phyloP scores from a whole-genome alignment of 768 basidiomycete genomes.

The Boletus fagicola region DNA sequence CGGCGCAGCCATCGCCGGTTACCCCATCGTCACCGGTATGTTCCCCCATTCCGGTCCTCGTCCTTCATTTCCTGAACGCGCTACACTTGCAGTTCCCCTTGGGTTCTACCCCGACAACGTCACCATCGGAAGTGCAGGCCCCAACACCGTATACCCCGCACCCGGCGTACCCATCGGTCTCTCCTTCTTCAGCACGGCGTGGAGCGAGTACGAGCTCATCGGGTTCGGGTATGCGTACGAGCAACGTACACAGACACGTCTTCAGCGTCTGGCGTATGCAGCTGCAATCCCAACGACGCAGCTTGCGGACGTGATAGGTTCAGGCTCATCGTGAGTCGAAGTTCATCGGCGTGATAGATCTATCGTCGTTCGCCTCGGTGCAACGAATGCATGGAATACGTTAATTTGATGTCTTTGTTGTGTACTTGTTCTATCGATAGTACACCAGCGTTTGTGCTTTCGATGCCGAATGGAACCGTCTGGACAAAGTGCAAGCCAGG shows the following conservation, averaged over 20 bases:
- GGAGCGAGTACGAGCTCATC: conserved; percentile 42
- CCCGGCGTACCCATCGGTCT: conserved; percentile 44
- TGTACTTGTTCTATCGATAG: background rate
- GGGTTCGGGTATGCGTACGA: conserved; percentile 46
- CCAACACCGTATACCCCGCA: conserved; percentile 30
- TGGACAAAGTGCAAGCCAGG: background rate
- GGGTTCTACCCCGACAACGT: conserved; percentile 39
- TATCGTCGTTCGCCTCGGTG: background rate
- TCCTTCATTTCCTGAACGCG: background rate
- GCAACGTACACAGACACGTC: conserved; percentile 54
- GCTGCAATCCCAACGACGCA: conserved; percentile 59
- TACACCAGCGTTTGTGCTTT: background rate
- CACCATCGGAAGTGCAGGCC: conserved; percentile 35
- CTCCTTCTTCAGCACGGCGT: conserved; percentile 44
- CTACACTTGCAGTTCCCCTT: conserved; percentile 31
- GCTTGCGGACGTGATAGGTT: conserved; percentile 34
- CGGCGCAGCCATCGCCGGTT: conserved; percentile 33
- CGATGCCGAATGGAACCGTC: background rate
- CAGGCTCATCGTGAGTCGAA: background rate
- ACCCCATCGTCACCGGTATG: conserved; percentile 35
- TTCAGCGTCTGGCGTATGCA: conserved; percentile 46
- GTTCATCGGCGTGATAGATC: too few relatives aligned
- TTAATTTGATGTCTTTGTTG: background rate
- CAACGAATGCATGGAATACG: background rate
- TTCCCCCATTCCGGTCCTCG: background rate